Conservation (phyloP, 176 grass and related monocot species). For the Aechmea fasciata region DNA sequence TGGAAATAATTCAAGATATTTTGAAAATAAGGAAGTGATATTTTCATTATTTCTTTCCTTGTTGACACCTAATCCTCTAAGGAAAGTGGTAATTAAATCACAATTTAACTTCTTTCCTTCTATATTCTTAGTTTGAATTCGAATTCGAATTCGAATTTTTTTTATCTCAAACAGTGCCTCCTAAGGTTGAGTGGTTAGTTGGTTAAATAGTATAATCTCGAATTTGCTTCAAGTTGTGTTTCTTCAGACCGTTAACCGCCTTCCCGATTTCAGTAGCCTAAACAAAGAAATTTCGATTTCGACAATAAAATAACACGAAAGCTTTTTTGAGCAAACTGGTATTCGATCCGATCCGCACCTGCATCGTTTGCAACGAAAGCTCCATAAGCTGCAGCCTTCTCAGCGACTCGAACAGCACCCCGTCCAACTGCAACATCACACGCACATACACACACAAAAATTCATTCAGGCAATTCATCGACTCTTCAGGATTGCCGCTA, state of each 20-base stretch:
- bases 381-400: constrained; percentile 92
- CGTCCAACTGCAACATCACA: constrained; percentile 47
- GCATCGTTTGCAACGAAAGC: constrained; percentile 50
- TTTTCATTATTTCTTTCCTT: no score
- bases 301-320: background rate
- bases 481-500: constrained; percentile 21
- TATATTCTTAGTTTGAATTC: no score
- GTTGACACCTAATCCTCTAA: no score
- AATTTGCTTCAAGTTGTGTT: constrained; percentile 61
- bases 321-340: background rate
- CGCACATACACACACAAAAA: background rate
- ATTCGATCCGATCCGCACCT: constrained; percentile 31
- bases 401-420: constrained; percentile 59
- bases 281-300: constrained; percentile 1
- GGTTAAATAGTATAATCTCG: no score
- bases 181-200: no score
- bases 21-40: no score
- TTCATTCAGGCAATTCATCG: constrained; percentile 5
- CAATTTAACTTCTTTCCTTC: no score
- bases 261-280: constrained; percentile 91
- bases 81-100: no score
- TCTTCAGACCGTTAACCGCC: constrained; percentile 60
- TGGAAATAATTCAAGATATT: no score
- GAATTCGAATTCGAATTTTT: no score
- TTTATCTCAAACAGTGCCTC: no score